These are phyloP conservation scores for Fagopyrum esculentum DNA, from an alignment of 148 eudicot genomes.

Conservation along the genomic window DNA sequence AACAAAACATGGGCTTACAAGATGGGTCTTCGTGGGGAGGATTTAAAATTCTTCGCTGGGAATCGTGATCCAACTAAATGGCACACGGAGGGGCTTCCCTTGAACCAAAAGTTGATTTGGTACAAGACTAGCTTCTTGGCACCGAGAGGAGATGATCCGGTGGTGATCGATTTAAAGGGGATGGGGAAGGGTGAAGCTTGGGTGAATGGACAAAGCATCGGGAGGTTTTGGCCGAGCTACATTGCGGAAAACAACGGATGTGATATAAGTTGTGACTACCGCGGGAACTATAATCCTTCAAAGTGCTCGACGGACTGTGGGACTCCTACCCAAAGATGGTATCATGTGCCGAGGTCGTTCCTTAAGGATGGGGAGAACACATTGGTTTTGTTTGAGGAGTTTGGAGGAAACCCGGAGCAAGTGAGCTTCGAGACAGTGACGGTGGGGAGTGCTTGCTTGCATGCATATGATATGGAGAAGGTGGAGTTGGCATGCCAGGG, in stretches of 20 bases:
- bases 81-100: conserved; percentile 17
- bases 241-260: not conserved
- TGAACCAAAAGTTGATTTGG: conserved; percentile 28
- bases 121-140: conserved; percentile 36
- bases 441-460: not conserved
- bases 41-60: conserved; percentile 13
- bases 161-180: conserved; percentile 32
- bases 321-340: conserved; percentile 5
- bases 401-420: not conserved
- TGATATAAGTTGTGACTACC: not conserved
- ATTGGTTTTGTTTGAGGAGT: conserved; percentile 10
- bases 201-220: conserved; percentile 36
- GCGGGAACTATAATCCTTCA: not conserved
- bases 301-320: conserved; percentile 12
- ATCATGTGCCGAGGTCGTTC: not conserved
- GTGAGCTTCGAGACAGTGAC: not conserved
- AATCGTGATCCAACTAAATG: not conserved
- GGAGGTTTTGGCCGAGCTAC: conserved; percentile 30
- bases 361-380: not conserved
- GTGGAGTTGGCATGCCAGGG: not conserved
- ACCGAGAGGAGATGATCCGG: conserved; percentile 31
- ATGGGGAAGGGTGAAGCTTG: conserved; percentile 37
- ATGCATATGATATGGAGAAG: not conserved
- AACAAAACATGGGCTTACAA: conserved; percentile 23
- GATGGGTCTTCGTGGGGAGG: conserved; percentile 27